phyloP scores from a whole-genome alignment of 78 protist genomes.

The Dictyostelium discoideum region DNA sequence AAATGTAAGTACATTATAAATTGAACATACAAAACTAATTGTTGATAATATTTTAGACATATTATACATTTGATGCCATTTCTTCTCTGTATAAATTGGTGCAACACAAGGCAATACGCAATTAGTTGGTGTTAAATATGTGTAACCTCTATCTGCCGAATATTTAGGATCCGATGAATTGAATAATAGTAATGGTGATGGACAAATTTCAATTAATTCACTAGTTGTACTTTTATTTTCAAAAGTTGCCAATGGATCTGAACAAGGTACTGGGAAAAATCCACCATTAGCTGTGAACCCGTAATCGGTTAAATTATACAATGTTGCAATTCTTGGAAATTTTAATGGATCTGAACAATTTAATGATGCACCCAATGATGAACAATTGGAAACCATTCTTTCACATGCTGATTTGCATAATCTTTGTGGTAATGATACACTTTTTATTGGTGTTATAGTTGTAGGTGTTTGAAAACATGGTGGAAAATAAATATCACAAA shows the following conservation, averaged over 20 bases:
- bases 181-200: neutral
- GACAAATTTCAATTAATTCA: neutral
- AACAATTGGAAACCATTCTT: neutral
- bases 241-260: neutral
- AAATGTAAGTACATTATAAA: slow-evolving; percentile 34
- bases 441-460: neutral
- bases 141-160: neutral
- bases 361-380: neutral
- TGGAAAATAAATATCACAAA: slow-evolving; percentile 1
- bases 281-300: neutral
- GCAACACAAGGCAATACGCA: slow-evolving; percentile 53
- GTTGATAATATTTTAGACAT: slow-evolving; percentile 42
- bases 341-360: neutral
- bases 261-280: neutral
- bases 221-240: neutral
- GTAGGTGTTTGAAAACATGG: neutral
- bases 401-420: slow-evolving; percentile 7
- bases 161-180: neutral
- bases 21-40: slow-evolving; percentile 40
- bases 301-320: neutral
- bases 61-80: slow-evolving; percentile 25
- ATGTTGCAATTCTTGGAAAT: neutral
- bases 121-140: neutral
- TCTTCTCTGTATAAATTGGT: slow-evolving; percentile 7
- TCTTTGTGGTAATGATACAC: neutral